These are phyloP conservation scores for Malus fusca DNA, from an alignment of 306 rosid genomes.

Conservation along the genomic window DNA sequence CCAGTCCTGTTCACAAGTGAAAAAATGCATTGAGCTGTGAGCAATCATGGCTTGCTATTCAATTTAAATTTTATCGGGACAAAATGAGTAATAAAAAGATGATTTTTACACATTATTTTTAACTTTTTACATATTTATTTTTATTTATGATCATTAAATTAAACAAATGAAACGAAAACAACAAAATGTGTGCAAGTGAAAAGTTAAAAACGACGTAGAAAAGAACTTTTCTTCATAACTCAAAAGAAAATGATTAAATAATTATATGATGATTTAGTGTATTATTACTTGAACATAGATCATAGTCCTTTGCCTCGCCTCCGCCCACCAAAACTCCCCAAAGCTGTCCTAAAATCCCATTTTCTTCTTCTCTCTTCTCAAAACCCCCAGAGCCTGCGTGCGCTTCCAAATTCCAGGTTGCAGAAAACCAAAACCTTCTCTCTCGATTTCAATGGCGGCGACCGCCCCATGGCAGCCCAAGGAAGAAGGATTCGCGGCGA, in stretches of 20 bases:
- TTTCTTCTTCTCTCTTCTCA: not conserved
- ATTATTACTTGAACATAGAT: conserved; percentile 9
- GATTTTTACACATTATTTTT: too few species aligned
- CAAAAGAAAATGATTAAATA: not conserved
- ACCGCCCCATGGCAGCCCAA: conserved; percentile 82
- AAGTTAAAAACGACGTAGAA: too few species aligned
- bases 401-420: not conserved
- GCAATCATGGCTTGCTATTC: too few species aligned
- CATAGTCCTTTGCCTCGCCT: conserved; percentile 8
- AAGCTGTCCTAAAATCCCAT: not conserved
- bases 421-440: conserved; percentile 4
- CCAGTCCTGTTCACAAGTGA: too few species aligned
- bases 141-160: too few species aligned
- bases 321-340: conserved; percentile 14
- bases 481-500: conserved; percentile 86
- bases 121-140: too few species aligned
- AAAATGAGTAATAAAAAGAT: too few species aligned
- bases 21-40: too few species aligned
- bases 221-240: too few species aligned
- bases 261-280: not conserved
- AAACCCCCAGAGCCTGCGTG: not conserved
- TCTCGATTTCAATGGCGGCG: conserved; percentile 45
- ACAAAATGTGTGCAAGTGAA: too few species aligned
- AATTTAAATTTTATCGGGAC: too few species aligned
- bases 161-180: too few species aligned